Evolutionary conservation across 139 green algal genomes (phyloP), one percentile per base, ranked within the genome.

Genomic region (Ostreobium quekettii): DNA sequence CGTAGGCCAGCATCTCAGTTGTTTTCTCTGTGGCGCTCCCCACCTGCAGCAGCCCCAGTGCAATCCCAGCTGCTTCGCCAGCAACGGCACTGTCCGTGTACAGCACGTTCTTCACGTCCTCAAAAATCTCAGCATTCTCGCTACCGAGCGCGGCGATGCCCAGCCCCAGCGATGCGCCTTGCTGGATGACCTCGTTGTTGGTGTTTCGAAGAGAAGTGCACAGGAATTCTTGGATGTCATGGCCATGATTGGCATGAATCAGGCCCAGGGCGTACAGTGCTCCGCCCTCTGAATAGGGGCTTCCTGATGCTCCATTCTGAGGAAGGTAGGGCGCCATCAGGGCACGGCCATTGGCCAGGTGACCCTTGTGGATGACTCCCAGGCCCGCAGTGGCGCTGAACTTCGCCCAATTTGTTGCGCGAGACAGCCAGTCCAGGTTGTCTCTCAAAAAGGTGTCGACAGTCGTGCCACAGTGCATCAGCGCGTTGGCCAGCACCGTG

Each of bases 351-450:
- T 91, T 82, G 49, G 75, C 66, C 60, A 98, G 74, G 74, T 97
- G 91, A 24, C 94, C 94, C 48, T 80, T 82, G 81, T 99, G 94
- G 67, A 99, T 99, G 38, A 96, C 90, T 1, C 94, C 94, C 35
- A 99, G 85, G 0, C 90, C 91, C 35, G 94, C 94, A 4, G 94
- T 99, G n/a, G 95, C 94, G 38, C 71, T 85, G 79, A 99, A 98
- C 77, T 98, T 98, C 66, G 93, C 89, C 94, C 94, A 99, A 87
- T 99, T 99, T 68, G 94, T 99, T 11, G 94, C 90, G 39, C 87
- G 83, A 24, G 75, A 82, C 65, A 99, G 83, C 93, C 93, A 99
- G 47, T 99, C 93, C 62, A 97, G 75, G 80, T 96, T 97, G 32
- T 96, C 87, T 1, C 93, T 78, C 72, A 99, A 76, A 76, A 99